phyloP scores from a whole-genome alignment of 306 rosid species.

The Trifolium fragiferum region DNA sequence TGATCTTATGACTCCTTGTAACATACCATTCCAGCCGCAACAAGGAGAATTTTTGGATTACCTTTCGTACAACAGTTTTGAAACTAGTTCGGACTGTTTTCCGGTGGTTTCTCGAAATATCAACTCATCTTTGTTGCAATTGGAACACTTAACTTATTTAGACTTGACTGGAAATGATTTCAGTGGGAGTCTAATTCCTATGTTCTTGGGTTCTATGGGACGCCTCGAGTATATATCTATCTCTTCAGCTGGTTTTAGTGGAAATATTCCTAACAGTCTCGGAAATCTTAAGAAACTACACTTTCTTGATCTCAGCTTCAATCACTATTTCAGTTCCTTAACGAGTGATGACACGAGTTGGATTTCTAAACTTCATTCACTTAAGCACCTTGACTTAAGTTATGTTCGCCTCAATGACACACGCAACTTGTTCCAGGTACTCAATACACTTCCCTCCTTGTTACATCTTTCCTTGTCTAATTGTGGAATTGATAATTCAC shows the following conservation, averaged over 20 bases:
- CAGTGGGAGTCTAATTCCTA: background rate
- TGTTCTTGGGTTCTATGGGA: background rate
- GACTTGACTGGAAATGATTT: constrained; percentile 31
- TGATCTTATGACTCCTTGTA: background rate
- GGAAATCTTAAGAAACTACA: constrained; percentile 15
- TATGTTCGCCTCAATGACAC: background rate
- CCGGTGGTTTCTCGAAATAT: background rate
- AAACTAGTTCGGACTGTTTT: background rate
- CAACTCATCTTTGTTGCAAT: constrained; percentile 1
- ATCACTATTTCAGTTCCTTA: background rate
- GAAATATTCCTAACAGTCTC: constrained; percentile 22
- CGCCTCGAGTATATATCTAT: constrained; percentile 4
- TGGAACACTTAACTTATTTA: constrained; percentile 34
- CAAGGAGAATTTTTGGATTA: no score
- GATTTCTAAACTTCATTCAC: constrained; percentile 32
- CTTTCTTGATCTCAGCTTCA: constrained; percentile 3
- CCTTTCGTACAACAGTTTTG: background rate
- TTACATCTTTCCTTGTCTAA: background rate
- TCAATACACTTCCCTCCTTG: constrained; percentile 36
- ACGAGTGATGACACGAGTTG: background rate
- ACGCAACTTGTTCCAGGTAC: constrained; percentile 24
- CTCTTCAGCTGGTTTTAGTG: rapidly evolving
- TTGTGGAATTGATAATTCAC: background rate
- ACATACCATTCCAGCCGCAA: no score
- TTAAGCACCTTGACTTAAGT: constrained; percentile 33